Base-by-base conservation (phyloP, 108 stramenopile species). In the Aurantiochytrium sp. region DNA sequence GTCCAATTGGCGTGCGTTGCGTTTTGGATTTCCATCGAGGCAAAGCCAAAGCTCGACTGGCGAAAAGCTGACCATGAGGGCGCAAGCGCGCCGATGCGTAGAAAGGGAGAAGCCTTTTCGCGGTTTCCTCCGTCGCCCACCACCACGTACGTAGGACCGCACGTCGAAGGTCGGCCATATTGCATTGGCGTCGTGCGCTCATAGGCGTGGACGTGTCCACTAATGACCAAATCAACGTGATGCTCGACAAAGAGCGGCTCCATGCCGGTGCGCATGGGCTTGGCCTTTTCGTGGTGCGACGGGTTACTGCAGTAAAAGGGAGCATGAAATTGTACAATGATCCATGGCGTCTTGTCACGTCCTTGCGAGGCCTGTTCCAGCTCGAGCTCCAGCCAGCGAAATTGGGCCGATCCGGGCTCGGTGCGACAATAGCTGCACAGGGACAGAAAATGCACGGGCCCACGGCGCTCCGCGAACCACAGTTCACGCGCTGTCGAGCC, bases 111-210 rank as follows among this genome's bases (percentile, higher is more conserved):
- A 6, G 64, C 64, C 64, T 69, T 69, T 89, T 96, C 93, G 10
- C 97, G 93, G 71, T 94, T 95, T 42, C 98, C 98, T 59, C 97
- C 98, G 44, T 97, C 97, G 64, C 98, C 98, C 58, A 97, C 93
- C 59, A 96, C 95, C 60, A 99, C 93, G 83, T 98, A 95, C 14
- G 72, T 72, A 5, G 91, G 89, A 0, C 60, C 93, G 23, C 43
- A 91, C 47, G 87, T 44, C 58, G 55, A 14, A 19, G 29, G 47
- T 25, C 45, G 21, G 59, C 89, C 53, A 23, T 89, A 35, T 44
- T 55, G 91, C 53, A 92, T 90, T 35, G 92, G 93, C 6, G 64
- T 45, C 25, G 90, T 89, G 10, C 93, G 92, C 91, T 93, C 93
- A 35, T 93, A 93, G 29, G 91, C 93, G 60, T 94, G 93, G 57